Conservation (phyloP, 2,329 filamentous ascomycete species). For the Sarocladiaceae sp. region DNA sequence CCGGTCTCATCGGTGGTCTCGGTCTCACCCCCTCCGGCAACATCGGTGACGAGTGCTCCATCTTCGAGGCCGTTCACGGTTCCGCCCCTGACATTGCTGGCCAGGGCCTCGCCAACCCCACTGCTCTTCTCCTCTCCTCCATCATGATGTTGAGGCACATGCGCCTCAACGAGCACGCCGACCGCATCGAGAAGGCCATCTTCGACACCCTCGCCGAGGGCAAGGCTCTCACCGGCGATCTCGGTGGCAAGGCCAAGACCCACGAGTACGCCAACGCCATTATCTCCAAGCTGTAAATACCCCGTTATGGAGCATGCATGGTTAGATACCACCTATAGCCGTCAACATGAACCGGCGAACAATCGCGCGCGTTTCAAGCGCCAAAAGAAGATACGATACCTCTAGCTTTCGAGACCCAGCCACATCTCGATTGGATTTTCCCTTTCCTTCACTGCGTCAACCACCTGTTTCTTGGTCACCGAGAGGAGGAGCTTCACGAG, state of each 20-base stretch:
- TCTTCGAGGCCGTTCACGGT: constrained; percentile 99
- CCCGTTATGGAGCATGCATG: constrained; percentile 2
- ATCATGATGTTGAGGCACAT: constrained; percentile 99
- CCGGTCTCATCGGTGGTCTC: constrained; percentile 94
- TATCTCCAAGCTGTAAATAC: constrained; percentile 61
- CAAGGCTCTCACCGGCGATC: constrained; percentile 91
- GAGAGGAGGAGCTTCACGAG: constrained; percentile 1
- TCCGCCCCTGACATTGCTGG: constrained; percentile 95
- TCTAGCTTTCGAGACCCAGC: not conserved
- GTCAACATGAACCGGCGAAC: not conserved
- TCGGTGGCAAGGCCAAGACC: constrained; percentile 95
- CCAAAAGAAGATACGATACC: constrained; percentile 3
- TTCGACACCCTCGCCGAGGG: constrained; percentile 95
- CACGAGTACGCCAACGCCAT: constrained; percentile 91
- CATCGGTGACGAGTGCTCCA: constrained; percentile 98
- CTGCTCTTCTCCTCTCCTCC: constrained; percentile 87
- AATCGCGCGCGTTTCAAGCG: not conserved
- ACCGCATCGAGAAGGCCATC: constrained; percentile 87
- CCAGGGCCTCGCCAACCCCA: constrained; percentile 95
- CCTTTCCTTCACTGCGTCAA: not conserved
- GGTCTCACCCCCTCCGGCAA: constrained; percentile 97
- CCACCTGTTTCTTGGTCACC: not conserved
- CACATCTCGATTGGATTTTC: not conserved
- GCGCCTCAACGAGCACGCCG: constrained; percentile 79
- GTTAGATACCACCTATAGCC: not conserved